Evolutionary conservation across 306 rosid species (phyloP).

Genomic region (Malus fusca): DNA sequence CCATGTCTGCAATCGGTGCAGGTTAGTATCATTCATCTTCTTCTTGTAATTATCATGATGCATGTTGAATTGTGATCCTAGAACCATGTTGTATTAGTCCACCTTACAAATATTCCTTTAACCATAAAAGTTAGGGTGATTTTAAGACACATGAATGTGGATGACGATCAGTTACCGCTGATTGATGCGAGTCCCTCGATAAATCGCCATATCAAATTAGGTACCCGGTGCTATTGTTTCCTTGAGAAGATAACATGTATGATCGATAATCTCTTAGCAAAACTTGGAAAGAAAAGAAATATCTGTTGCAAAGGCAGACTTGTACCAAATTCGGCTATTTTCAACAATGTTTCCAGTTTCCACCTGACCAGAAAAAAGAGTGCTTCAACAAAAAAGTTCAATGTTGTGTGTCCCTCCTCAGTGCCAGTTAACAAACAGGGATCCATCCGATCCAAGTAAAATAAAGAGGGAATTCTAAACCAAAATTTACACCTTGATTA

Average conservation of each 20-base stretch:
- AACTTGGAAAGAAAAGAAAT: not conserved
- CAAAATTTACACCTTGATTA: not conserved
- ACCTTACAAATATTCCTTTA: not conserved
- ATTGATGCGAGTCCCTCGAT: not conserved
- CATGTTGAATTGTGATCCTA: no score
- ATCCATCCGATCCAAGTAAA: not conserved
- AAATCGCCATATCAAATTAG: not conserved
- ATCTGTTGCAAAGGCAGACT: not conserved
- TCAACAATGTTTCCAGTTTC: not conserved
- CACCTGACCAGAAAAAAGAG: not conserved
- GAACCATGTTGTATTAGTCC: no score
- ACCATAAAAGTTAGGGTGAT: not conserved
- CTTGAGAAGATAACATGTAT: not conserved
- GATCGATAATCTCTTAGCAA: not conserved
- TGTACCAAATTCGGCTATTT: not conserved
- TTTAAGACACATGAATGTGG: not conserved
- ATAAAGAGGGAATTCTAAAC: not conserved
- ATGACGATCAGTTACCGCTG: not conserved
- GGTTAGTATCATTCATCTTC: no score
- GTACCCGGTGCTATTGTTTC: not conserved
- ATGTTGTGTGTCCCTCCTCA: not conserved
- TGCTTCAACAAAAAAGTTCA: not conserved
- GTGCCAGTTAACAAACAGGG: not conserved
- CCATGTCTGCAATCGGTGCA: no score
- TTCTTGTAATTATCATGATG: no score